Conservation (phyloP, 495 filamentous ascomycete species). For the Venustampulla echinocandica region DNA sequence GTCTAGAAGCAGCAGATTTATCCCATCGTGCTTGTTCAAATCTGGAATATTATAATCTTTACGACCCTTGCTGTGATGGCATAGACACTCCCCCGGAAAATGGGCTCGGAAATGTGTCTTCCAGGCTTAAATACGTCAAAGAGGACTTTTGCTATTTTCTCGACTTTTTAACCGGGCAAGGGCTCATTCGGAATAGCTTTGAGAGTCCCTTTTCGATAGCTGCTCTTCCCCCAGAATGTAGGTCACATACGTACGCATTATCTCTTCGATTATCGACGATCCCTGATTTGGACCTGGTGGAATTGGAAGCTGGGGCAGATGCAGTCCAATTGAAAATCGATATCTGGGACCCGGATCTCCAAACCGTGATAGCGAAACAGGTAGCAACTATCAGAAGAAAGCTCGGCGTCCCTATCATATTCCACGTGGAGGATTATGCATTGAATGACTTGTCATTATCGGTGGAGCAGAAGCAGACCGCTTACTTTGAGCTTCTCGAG, state of each 20-base stretch:
- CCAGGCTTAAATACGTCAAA: slow-evolving; percentile 64
- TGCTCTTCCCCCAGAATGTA: slow-evolving; percentile 56
- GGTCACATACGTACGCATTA: slow-evolving; percentile 58
- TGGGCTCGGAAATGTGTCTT: slow-evolving; percentile 41
- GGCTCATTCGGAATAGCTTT: slow-evolving; percentile 45
- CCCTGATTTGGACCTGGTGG: slow-evolving; percentile 48
- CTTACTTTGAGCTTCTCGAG: slow-evolving; percentile 53
- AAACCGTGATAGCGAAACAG: slow-evolving; percentile 35
- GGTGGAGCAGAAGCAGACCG: slow-evolving; percentile 24
- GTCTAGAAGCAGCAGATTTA: slow-evolving; percentile 45
- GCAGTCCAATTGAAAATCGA: slow-evolving; percentile 66
- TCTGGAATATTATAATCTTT: slow-evolving; percentile 72
- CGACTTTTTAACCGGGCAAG: slow-evolving; percentile 51
- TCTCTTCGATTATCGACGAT: slow-evolving; percentile 48
- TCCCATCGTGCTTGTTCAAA: slow-evolving; percentile 61
- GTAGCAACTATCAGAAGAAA: slow-evolving; percentile 44
- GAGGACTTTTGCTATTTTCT: slow-evolving; percentile 67
- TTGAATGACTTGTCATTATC: slow-evolving; percentile 28
- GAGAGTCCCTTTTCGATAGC: slow-evolving; percentile 66
- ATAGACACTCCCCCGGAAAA: slow-evolving; percentile 25
- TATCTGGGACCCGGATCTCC: slow-evolving; percentile 43
- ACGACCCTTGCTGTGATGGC: slow-evolving; percentile 33
- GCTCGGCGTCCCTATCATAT: slow-evolving; percentile 58
- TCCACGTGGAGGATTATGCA: slow-evolving; percentile 51
- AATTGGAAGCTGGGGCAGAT: slow-evolving; percentile 61